phyloP scores from a whole-genome alignment of 2,329 filamentous ascomycete genomes.

The Cercospora sp. region DNA sequence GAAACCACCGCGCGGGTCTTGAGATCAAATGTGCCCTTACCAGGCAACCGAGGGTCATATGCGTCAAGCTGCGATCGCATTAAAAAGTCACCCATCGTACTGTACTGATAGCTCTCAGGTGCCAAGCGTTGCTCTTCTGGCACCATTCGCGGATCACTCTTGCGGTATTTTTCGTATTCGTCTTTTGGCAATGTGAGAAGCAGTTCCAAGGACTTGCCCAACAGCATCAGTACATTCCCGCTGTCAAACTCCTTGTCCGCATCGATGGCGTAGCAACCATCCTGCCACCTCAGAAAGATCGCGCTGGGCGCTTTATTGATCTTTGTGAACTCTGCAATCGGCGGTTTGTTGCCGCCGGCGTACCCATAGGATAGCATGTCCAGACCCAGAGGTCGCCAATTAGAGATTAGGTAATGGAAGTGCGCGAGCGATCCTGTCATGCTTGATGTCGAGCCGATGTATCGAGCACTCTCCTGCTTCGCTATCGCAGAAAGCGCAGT shows the following conservation, averaged over 20 bases:
- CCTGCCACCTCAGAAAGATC: constrained; percentile 77
- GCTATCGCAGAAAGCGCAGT: constrained; percentile 68
- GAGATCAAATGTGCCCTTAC: constrained; percentile 90
- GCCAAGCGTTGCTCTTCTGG: constrained; percentile 70
- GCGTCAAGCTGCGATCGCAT: constrained; percentile 96
- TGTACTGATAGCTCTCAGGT: constrained; percentile 84
- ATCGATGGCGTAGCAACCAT: constrained; percentile 91
- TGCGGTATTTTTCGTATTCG: constrained; percentile 83
- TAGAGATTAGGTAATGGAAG: constrained; percentile 87
- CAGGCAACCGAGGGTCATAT: constrained; percentile 79
- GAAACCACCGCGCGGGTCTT: constrained; percentile 92
- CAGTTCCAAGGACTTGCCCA: constrained; percentile 97
- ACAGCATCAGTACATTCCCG: constrained; percentile 82
- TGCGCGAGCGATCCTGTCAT: constrained; percentile 87
- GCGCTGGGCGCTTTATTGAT: constrained; percentile 73
- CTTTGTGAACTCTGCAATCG: constrained; percentile 67
- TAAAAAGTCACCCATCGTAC: constrained; percentile 80
- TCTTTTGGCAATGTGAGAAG: constrained; percentile 79
- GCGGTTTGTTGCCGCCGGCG: constrained; percentile 43
- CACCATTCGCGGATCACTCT: constrained; percentile 66
- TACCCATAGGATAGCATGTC: constrained; percentile 69
- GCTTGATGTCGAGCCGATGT: constrained; percentile 93
- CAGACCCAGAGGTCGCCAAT: constrained; percentile 73
- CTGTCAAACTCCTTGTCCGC: constrained; percentile 89
- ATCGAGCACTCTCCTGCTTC: constrained; percentile 68